Base-by-base conservation (phyloP, 495 filamentous ascomycete species). In the Trichocladium uniseriatum region DNA sequence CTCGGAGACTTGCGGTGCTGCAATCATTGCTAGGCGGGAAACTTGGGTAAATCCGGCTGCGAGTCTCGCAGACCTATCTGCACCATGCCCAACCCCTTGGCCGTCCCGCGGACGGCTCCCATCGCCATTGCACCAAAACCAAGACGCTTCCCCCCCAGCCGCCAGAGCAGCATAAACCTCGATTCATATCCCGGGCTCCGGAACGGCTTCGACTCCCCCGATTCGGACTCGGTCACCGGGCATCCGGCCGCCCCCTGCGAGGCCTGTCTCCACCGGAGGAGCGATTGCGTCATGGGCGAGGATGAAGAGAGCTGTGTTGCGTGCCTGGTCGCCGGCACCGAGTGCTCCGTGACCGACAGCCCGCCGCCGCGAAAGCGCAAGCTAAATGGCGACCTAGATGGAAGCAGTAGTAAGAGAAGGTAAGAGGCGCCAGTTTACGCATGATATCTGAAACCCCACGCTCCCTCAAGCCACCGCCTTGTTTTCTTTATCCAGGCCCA, bases 241-340 rank as follows among this genome's bases (percentile, higher is more conserved):
- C 58, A 57, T n/a, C 43, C 59, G 18, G 55, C 65, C 32, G 59
- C 48, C 22, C 68, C 74, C 35, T 79, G 76, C 60, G 75, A 73
- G 58, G 66, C 86, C 36, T 98, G 92, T 69, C 74, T 88, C 48
- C 79, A 80, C 66, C 75, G 89, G 61, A 89, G 90, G 66, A 87
- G 82, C 58, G 83, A 89, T 58, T 98, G 92, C 70, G 88, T 94
- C 48, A 86, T 95, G 69, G 85, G 89, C 61, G 79, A 81, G 38
- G 81, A 80, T 21, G 76, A 80, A 31, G 74, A 76, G 22, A 73
- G 69, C 58, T 84, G 81, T 62, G 70, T 81, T 48, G 70, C 80
- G 29, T 84, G 81, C 61, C 74, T 79, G 61, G 74, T 76, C 62
- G 77, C 74, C 55, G 75, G 74, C 37, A 73, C 76, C 58, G 76